A percentile compares a stretch with the other conserved stretches of the same genome.
These are phyloP conservation scores for Pyrenochaeta sp. DNA, from an alignment of 2,329 filamentous ascomycete genomes.

Conservation along the genomic window DNA sequence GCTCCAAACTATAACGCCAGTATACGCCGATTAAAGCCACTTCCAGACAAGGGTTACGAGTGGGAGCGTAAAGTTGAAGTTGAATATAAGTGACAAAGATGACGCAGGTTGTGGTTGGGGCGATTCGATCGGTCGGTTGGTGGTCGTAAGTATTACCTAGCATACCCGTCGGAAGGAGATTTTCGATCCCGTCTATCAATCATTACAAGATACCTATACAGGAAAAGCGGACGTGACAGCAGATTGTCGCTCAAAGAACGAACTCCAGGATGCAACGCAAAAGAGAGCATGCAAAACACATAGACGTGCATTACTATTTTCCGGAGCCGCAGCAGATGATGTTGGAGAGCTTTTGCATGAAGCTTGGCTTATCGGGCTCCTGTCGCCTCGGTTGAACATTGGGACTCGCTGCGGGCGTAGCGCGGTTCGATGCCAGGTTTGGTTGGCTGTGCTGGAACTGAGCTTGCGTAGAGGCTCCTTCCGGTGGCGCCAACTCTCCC, in stretches of 20 bases:
- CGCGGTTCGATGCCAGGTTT: constrained; percentile 74
- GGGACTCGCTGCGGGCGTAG: constrained; percentile 53
- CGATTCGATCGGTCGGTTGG: constrained; percentile 29
- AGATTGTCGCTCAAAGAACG: constrained; percentile 42
- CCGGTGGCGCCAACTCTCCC: constrained; percentile 81
- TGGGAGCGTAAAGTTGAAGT: constrained; percentile 30
- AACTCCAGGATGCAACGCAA: constrained; percentile 46
- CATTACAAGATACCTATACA: constrained; percentile 53
- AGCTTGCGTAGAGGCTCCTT: constrained; percentile 84
- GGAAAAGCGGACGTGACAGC: constrained; percentile 39
- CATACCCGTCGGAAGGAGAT: constrained; percentile 40
- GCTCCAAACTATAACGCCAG: constrained; percentile 33
- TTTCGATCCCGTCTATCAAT: constrained; percentile 50
- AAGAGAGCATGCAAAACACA: constrained; percentile 25
- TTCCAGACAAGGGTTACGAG: constrained; percentile 28
- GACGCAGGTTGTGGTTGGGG: constrained; percentile 34
- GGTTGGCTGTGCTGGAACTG: constrained; percentile 96
- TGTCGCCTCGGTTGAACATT: constrained; percentile 61
- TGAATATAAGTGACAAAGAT: constrained; percentile 27
- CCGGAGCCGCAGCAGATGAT: constrained; percentile 77
- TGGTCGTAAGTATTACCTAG: constrained; percentile 44
- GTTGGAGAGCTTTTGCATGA: constrained; percentile 93
- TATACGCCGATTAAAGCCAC: constrained; percentile 34
- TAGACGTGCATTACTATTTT: constrained; percentile 31
- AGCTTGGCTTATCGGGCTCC: constrained; percentile 73